A percentile compares a stretch with the other conserved stretches of the same genome.
Conservation (phyloP, 352 stramenopile species). For the Globisporangium solare region DNA sequence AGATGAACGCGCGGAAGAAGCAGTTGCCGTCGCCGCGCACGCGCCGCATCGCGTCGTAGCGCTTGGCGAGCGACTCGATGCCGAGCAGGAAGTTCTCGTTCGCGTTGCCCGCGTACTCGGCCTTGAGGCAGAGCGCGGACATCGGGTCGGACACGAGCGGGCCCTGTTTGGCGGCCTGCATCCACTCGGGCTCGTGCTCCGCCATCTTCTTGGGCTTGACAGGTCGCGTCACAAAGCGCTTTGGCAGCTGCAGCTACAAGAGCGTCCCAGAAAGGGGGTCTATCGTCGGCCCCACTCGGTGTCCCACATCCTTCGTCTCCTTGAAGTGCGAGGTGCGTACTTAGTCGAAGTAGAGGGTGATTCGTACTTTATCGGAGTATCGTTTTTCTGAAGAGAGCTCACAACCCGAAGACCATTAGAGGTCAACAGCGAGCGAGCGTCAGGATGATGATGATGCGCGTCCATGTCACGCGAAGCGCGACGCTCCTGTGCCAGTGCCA, state of each 20-base stretch:
- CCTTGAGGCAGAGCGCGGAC: constrained; percentile 48
- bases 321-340: not conserved
- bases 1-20: constrained; percentile 90
- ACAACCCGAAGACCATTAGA: not conserved
- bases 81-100: constrained; percentile 70
- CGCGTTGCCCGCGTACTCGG: constrained; percentile 69
- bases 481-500: not conserved
- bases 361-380: not conserved
- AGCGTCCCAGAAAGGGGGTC: too few species aligned
- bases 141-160: constrained; percentile 58
- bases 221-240: not conserved
- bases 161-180: constrained; percentile 3
- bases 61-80: constrained; percentile 54
- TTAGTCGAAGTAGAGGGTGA: not conserved
- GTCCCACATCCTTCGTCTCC: too few species aligned
- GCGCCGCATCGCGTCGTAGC: constrained; percentile 72
- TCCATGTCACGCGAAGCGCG: not conserved
- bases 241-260: too few species aligned
- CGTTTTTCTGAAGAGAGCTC: not conserved
- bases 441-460: not conserved
- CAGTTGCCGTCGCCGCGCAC: constrained; percentile 90
- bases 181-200: constrained; percentile 7
- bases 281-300: too few species aligned
- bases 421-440: not conserved
- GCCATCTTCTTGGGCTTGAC: constrained; percentile 3